A percentile compares a stretch with the other conserved stretches of the same genome.
Conservation (phyloP, 2,329 filamentous ascomycete species). For the Hypoxylon sp. region DNA sequence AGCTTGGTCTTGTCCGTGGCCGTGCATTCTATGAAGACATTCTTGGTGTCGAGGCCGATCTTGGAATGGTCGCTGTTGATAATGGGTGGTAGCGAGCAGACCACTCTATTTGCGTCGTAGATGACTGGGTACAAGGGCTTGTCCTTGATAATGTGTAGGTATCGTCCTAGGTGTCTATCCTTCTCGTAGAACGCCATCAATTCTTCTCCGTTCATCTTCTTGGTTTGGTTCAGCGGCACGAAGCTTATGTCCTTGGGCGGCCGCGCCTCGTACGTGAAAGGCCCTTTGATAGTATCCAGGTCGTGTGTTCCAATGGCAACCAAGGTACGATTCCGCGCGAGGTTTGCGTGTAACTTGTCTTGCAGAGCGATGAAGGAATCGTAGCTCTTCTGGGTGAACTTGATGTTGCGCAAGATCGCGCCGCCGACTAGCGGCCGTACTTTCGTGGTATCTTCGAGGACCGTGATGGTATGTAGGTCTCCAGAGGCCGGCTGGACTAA, state of each 20-base stretch:
- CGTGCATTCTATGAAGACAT: conserved; percentile 97
- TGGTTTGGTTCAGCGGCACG: conserved; percentile 88
- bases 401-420: conserved; percentile 90
- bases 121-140: conserved; percentile 96
- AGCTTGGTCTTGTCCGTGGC: conserved; percentile 96
- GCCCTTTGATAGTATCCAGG: conserved; percentile 90
- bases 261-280: conserved; percentile 96
- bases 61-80: conserved; percentile 99
- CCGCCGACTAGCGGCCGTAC: conserved; percentile 91
- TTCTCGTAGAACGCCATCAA: conserved; percentile 96
- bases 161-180: conserved; percentile 92
- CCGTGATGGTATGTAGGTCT: conserved; percentile 83
- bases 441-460: conserved; percentile 79
- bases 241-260: conserved; percentile 95
- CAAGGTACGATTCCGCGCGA: conserved; percentile 91
- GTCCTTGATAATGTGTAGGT: conserved; percentile 94
- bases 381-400: conserved; percentile 91
- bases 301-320: conserved; percentile 99
- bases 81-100: conserved; percentile 95
- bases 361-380: conserved; percentile 98
- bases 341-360: conserved; percentile 97
- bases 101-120: conserved; percentile 86
- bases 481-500: conserved; percentile 80
- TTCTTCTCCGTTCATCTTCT: conserved; percentile 88
- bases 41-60: conserved; percentile 90